Base-by-base conservation (phyloP, 2,329 filamentous ascomycete species). In the Drechslerella stenobrocha region DNA sequence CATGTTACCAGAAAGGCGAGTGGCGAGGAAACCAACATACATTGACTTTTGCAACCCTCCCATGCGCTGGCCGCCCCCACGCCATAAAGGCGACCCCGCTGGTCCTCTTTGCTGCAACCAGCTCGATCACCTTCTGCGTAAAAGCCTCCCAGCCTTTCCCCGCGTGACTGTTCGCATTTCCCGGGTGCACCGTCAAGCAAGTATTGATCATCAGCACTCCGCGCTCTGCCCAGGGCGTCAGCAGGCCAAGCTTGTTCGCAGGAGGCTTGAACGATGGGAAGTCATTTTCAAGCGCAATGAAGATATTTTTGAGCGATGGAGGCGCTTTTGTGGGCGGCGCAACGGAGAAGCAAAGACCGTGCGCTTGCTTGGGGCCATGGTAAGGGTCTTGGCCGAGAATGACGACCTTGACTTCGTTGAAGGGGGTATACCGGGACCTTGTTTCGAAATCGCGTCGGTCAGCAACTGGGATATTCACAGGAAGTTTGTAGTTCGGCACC, bases 351-450 rank as follows among this genome's bases (percentile, higher is more conserved):
- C 89, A 92, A 64, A 98, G 85, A 42, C 93, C 93, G 77, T 97
- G 93, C 51, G 93, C 93, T 80, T 98, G 93, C 77, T 95, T 95
- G 76, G 84, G 77, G 76, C 95, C 95, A 80, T 98, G 93, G 77
- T 98, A 98, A 1, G 93, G 93, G 76, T 98, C 93, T 79, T 98
- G 93, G 71, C 93, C 93, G 56, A 97, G 78, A 74, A 98, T 90
- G 67, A 98, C 91, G 60, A 88, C 88, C 77, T 95, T 96, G 76
- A 97, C 91, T 11, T 82, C 87, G 78, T 87, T 80, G 73, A 98
- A 86, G 5, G 93, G 91, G 0, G 92, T 96, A 76, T 95, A 88
- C 23, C 90, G 88, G 67, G 92, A 96, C 92, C 92, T 96, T n/a
- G n/a, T n/a, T n/a, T n/a, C n/a, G n/a, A n/a, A n/a, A n/a, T n/a